Base-by-base conservation (phyloP, 164 flowering plant species). In the Stephania japonica region DNA sequence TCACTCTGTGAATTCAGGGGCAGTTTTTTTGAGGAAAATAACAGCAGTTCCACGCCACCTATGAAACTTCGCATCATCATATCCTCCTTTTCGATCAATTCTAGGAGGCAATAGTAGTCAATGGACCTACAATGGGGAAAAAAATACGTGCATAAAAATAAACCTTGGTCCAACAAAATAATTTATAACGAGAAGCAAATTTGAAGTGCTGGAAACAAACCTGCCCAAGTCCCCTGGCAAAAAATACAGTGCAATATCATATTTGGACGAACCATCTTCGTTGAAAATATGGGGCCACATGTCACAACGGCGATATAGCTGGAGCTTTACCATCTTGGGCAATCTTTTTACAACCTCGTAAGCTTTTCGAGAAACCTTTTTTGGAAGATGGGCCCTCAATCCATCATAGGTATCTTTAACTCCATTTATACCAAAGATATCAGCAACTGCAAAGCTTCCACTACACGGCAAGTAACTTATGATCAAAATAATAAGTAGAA, bases 181-280 rank as follows among this genome's bases (percentile, higher is more conserved):
- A 18, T 65, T 69, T 18, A 6, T 24, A 53, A 26, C 49, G 24
- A 65, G 53, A 14, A 41, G 6, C 23, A 67, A 26, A 65, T 53
- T 16, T 25, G 6, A 70, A 32, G 38, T 64, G 59, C 1, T 68
- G 43, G 43, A 70, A 68, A 27, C 72, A 70, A 42, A 82, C 84
- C 84, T 77, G 53, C 66, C 19, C 18, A 59, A 61, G 19, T 69
- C 69, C 12, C 67, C 70, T 64, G 80, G 74, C 41, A 68, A 69
- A 70, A 79, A 77, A 50, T 77, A 81, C 21, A 81, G 71, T 5
- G 79, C 84, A 47, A 81, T 75, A 70, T 81, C 84, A 65, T 43
- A 14, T 8, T 14, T 71, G 72, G 67, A 53, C 38, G 84, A 81
- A 47, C 19, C 47, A 43, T 69, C 75, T 4, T 5, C 47, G n/a